phyloP scores from a whole-genome alignment of 2,329 filamentous ascomycete genomes.

The Arthrobotrys iridis region DNA sequence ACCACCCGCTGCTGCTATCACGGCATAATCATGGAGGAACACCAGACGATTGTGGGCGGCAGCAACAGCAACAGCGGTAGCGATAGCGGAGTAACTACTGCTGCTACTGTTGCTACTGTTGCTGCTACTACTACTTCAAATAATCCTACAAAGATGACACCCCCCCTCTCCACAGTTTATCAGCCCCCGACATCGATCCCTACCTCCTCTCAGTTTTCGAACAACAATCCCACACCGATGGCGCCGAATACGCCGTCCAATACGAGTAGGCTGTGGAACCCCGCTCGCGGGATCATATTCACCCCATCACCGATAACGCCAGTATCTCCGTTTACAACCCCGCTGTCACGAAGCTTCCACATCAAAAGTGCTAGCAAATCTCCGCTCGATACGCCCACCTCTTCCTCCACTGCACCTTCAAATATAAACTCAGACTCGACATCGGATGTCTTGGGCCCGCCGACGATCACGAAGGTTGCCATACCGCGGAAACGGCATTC shows the following conservation, averaged over 20 bases:
- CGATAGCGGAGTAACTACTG: not conserved
- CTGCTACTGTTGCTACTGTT: not conserved
- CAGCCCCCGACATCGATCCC: not conserved
- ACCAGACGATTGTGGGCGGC: not conserved
- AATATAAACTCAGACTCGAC: not conserved
- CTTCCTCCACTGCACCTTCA: not conserved
- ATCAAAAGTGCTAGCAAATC: not conserved
- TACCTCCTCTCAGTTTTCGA: not conserved
- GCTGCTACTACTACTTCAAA: not conserved
- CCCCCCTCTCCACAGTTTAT: conserved; percentile 1
- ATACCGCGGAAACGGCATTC: not conserved
- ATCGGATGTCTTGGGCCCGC: not conserved
- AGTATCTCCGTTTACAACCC: not conserved
- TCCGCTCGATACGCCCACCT: not conserved
- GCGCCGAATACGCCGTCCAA: conserved; percentile 24
- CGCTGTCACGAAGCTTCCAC: conserved; percentile 1
- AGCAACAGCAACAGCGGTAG: not conserved
- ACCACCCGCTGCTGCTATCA: conserved; percentile 2
- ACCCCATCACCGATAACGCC: conserved; percentile 29
- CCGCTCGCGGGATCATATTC: conserved; percentile 32
- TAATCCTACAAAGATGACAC: not conserved
- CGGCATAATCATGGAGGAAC: conserved; percentile 23
- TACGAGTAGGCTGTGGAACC: conserved; percentile 26
- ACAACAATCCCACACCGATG: not conserved
- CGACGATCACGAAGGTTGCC: not conserved